These are phyloP conservation scores for Macrotyloma uniflorum DNA, from an alignment of 306 rosid species.

Conservation along the genomic window DNA sequence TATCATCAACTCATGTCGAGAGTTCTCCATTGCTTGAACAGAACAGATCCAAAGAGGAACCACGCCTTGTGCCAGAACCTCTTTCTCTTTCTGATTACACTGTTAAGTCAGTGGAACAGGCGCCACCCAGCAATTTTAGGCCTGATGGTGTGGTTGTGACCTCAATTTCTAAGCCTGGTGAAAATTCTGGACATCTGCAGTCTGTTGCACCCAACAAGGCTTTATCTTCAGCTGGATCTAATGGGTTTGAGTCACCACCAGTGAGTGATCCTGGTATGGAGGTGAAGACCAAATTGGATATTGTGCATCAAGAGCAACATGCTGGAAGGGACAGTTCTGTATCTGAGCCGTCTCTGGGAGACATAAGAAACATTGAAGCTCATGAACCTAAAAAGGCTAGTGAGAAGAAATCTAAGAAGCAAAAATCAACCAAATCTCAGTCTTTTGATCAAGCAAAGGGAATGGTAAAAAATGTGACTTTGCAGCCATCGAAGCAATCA, in stretches of 20 bases:
- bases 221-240: conserved; percentile 40
- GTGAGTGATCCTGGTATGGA: conserved; percentile 34
- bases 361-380: conserved; percentile 51
- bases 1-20: conserved; percentile 48
- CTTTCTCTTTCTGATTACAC: conserved; percentile 43
- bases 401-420: conserved; percentile 93
- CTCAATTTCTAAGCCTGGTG: conserved; percentile 38
- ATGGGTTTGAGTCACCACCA: conserved; percentile 39
- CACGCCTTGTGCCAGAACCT: conserved; percentile 38
- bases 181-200: conserved; percentile 37
- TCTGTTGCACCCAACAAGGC: conserved; percentile 35
- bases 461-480: conserved; percentile 42
- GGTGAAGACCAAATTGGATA: conserved; percentile 41
- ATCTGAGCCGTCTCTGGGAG: conserved; percentile 43
- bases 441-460: conserved; percentile 69
- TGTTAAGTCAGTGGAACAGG: conserved; percentile 42
- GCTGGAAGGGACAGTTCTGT: conserved; percentile 45
- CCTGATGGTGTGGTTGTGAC: conserved; percentile 29
- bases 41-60: conserved; percentile 45
- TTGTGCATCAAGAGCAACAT: conserved; percentile 48
- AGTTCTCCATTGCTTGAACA: conserved; percentile 48
- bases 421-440: conserved; percentile 68
- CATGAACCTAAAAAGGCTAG: conserved; percentile 67
- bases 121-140: conserved; percentile 34
- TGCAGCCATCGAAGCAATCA: conserved; percentile 57